Percentiles rank a stretch among this genome's conserved stretches.
These are phyloP conservation scores for Cladobotryum mycophilum DNA, from an alignment of 2,329 filamentous ascomycete species.

Conservation along the genomic window DNA sequence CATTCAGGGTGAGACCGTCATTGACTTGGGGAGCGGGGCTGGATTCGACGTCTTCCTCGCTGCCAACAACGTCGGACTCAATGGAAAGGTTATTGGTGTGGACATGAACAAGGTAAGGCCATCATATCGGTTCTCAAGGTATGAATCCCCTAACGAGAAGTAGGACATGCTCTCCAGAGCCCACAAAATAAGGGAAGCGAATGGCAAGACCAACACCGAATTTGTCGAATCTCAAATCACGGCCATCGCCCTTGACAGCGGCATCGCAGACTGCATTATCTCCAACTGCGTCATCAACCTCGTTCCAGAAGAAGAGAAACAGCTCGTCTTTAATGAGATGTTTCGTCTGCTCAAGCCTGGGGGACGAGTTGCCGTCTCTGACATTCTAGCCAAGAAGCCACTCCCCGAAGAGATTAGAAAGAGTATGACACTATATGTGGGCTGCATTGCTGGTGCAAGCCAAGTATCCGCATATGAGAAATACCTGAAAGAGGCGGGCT, in stretches of 20 bases:
- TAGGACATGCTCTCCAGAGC: constrained; percentile 52
- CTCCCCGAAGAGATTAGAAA: constrained; percentile 42
- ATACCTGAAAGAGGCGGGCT: constrained; percentile 46
- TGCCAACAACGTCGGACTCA: constrained; percentile 40
- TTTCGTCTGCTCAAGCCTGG: constrained; percentile 49
- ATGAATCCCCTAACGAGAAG: background rate
- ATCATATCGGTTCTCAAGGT: background rate
- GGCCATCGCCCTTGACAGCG: constrained; percentile 35
- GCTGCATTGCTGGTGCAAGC: constrained; percentile 55
- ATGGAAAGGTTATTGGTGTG: constrained; percentile 47
- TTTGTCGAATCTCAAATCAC: constrained; percentile 50
- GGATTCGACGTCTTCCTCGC: constrained; percentile 54
- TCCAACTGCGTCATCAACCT: constrained; percentile 60
- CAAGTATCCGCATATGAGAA: constrained; percentile 43
- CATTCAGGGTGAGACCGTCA: constrained; percentile 46
- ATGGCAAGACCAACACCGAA: constrained; percentile 35
- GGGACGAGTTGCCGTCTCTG: constrained; percentile 52
- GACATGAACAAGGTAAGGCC: constrained; percentile 51
- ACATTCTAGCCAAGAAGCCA: constrained; percentile 48
- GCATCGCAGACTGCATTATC: constrained; percentile 47
- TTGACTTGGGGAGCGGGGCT: constrained; percentile 52
- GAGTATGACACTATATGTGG: constrained; percentile 49
- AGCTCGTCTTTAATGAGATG: constrained; percentile 50
- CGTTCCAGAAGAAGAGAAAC: constrained; percentile 47
- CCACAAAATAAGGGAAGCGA: constrained; percentile 35